These are phyloP conservation scores for Colletotrichum cereale DNA, from an alignment of 2,329 filamentous ascomycete genomes.

Conservation along the genomic window DNA sequence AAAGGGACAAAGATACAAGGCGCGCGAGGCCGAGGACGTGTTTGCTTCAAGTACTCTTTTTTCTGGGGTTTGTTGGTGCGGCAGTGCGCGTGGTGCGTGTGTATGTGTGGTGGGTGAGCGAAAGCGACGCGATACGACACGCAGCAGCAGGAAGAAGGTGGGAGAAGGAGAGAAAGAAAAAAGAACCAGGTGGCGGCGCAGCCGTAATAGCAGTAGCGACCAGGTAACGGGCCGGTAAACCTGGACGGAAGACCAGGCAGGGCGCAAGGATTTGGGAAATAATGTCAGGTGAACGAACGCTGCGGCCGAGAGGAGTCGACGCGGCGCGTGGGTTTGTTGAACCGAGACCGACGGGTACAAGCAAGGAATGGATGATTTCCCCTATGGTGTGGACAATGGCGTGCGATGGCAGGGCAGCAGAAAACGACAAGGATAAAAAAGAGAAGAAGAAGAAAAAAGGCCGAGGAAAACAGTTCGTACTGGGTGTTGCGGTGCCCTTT, in stretches of 20 bases:
- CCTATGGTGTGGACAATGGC: neutral
- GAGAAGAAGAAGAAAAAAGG: neutral
- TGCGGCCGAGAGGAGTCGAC: conserved; percentile 9
- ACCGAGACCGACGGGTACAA: neutral
- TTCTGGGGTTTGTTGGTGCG: conserved; percentile 18
- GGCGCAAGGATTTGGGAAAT: conserved; percentile 1
- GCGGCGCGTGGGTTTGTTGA: conserved; percentile 19
- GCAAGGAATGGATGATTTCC: conserved; percentile 6
- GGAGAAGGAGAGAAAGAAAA: neutral
- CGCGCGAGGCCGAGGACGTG: conserved; percentile 40
- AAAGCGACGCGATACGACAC: conserved; percentile 28
- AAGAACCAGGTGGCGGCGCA: conserved; percentile 24
- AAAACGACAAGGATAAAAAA: neutral
- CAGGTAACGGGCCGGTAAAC: neutral
- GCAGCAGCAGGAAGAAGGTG: neutral
- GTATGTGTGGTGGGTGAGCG: conserved; percentile 15
- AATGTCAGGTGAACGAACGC: conserved; percentile 4
- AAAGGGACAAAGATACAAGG: conserved; percentile 42
- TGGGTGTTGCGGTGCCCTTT: neutral
- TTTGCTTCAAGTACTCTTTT: conserved; percentile 41
- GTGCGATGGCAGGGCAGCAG: neutral
- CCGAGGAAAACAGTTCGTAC: neutral
- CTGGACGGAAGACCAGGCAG: conserved; percentile 3
- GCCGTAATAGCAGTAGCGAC: conserved; percentile 4
- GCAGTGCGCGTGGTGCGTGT: neutral